Base-by-base conservation (phyloP, 805 yeast genomes). In the Wickerhamomyces alni region DNA sequence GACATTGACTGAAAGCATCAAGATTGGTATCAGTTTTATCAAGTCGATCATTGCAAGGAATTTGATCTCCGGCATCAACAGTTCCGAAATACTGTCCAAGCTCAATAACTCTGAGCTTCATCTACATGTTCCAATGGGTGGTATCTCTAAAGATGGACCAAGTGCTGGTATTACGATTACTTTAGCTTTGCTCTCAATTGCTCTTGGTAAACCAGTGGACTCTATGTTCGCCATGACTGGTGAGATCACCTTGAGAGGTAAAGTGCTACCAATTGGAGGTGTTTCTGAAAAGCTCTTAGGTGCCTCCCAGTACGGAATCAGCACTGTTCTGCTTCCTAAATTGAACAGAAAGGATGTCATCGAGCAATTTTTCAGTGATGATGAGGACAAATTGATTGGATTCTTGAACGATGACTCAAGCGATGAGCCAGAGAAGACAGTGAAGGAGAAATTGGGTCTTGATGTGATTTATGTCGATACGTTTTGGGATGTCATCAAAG, bases 221-320 rank as follows among this genome's bases (percentile, higher is more conserved):
- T 43, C 59, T 12, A 63, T 66, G 37, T 63, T 82, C 36, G 94
- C 94, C 37, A 82, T 86, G 93, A 86, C 95, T 1, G 95, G 95
- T 5, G 95, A 85, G 57, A 79, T 85, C 44, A 83, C 93, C 0
- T 67, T 86, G 4, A 64, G 91, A 33, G 95, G 95, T 5, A 69
- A 80, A 48, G 82, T 86, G 0, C 64, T 86, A 33, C 89, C 89
- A 8, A 85, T 86, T 48, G 95, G 95, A 5, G 95, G 95, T 1
- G 69, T 85, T 21, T 74, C 80, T 39, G 95, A 85, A 59, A 84
- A 84, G 59, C 62, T 84, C 30, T 66, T 82, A 17, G 93, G 93
- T 3, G 93, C 93, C 0, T 88, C 85, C 51, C 67, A 84, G 46
- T 78, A 82, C 29, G 82, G 81, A 2, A 69, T 80, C 39, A 67